Evolutionary conservation across 2,329 filamentous ascomycete species (phyloP).

Genomic region (Graphilbum fragrans): DNA sequence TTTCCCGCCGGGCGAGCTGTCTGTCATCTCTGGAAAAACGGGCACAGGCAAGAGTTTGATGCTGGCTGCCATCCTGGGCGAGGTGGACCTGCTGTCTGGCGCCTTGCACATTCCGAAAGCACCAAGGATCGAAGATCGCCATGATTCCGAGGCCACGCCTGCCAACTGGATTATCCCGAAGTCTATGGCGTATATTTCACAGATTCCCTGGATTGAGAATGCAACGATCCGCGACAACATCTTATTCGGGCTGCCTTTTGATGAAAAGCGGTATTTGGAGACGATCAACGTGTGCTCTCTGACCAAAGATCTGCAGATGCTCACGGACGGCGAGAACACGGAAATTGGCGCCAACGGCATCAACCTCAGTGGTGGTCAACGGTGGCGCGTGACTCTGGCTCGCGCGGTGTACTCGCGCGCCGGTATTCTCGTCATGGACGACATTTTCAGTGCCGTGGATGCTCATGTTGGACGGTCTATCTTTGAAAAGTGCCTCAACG

Average conservation of each 20-base stretch:
- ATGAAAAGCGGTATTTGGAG: slow-evolving; percentile 56
- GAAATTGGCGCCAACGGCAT: slow-evolving; percentile 79
- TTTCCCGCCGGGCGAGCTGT: slow-evolving; percentile 59
- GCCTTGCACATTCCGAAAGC: slow-evolving; percentile 42
- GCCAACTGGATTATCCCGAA: slow-evolving; percentile 58
- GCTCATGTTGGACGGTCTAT: slow-evolving; percentile 70
- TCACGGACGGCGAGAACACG: slow-evolving; percentile 65
- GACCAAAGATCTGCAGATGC: slow-evolving; percentile 62
- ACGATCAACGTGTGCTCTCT: slow-evolving; percentile 64
- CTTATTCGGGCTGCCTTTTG: slow-evolving; percentile 59
- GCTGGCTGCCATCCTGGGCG: slow-evolving; percentile 61
- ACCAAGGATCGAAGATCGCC: slow-evolving; percentile 38
- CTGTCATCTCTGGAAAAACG: slow-evolving; percentile 64
- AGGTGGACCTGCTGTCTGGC: slow-evolving; percentile 57
- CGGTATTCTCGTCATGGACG: slow-evolving; percentile 65
- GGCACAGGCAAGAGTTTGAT: slow-evolving; percentile 69
- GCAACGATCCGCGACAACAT: slow-evolving; percentile 70
- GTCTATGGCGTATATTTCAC: slow-evolving; percentile 62
- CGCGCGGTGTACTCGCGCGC: slow-evolving; percentile 70
- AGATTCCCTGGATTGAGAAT: slow-evolving; percentile 80
- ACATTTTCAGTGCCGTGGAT: slow-evolving; percentile 76
- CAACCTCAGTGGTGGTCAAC: slow-evolving; percentile 72
- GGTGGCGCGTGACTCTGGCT: slow-evolving; percentile 71
- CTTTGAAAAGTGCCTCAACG: slow-evolving; percentile 63
- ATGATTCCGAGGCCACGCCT: slow-evolving; percentile 48